Base-by-base conservation (phyloP, 129 eudicot genomes). In the Calendula officinalis region DNA sequence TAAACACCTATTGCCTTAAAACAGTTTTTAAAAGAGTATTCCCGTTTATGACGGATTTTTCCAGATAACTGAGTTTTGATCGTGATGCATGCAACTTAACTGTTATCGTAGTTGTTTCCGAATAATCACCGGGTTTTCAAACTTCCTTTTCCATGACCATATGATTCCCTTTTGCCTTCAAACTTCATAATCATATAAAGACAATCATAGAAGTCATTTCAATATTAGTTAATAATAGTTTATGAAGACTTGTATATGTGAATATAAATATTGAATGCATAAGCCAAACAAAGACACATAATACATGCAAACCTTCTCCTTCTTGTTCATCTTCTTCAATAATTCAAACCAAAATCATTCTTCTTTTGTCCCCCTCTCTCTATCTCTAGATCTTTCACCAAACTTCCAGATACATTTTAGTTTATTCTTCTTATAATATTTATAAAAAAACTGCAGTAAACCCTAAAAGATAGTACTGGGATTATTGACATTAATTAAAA, bases 221-320 rank as follows among this genome's bases (percentile, higher is more conserved):
- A 52, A 39, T 51, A 39, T 41, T 17, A 17, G 3, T 3, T 27
- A 46, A 33, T 5, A 44, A 22, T 45, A 22, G 8, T 30, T 15
- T 68, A 56, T 56, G 65, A 32, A 13, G 7, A 68, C 44, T 38
- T 51, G 8, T 35, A 39, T 62, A 46, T 68, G 35, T 14, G 17
- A 53, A 62, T 72, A 53, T 52, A 64, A 5, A 51, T 73, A 64
- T 64, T n/a, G n/a, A n/a, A n/a, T n/a, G n/a, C n/a, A 73, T n/a
- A 73, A 64, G 71, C 77, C 77, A 73, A 73, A 73, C 71, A 72
- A 64, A 16, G 77, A 56, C 71, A 73, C 66, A 73, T 65, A 72
- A 56, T 73, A 56, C 77, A 72, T 72, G 77, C 77, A 62, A 71
- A 71, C 55, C 47, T 37, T 60, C 38, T 45, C 58, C 65, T 66